Evolutionary conservation across 164 flowering plant genomes (phyloP).

Genomic region (Berberis vulgaris): DNA sequence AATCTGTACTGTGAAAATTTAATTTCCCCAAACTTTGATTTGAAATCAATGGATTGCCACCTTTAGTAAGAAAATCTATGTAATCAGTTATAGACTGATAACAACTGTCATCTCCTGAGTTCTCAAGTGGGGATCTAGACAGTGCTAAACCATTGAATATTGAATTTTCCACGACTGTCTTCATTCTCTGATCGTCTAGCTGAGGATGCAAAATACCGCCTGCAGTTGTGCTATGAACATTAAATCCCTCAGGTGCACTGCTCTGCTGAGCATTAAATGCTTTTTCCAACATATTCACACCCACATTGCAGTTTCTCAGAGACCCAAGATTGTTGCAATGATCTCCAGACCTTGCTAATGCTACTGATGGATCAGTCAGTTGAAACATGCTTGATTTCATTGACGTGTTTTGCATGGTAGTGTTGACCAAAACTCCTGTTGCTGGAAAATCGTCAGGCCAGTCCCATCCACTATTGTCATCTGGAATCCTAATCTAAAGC

Average conservation of each 20-base stretch:
- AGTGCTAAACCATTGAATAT: slow-evolving; percentile 13
- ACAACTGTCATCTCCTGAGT: slow-evolving; percentile 14
- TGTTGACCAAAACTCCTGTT: slow-evolving; percentile 25
- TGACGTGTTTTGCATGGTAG: slow-evolving; percentile 13
- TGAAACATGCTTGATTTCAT: slow-evolving; percentile 20
- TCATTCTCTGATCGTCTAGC: slow-evolving; percentile 11
- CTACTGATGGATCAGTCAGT: slow-evolving; percentile 23
- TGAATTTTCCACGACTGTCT: slow-evolving; percentile 11
- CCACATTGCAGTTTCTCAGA: slow-evolving; percentile 11
- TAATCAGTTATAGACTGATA: slow-evolving; percentile 22
- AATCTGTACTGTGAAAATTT: slow-evolving; percentile 13
- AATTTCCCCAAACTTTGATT: slow-evolving; percentile 14
- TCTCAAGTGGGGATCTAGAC: slow-evolving; percentile 7
- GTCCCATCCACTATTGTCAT: slow-evolving; percentile 62
- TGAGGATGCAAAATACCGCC: slow-evolving; percentile 11
- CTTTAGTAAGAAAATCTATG: slow-evolving; percentile 17
- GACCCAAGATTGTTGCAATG: slow-evolving; percentile 10
- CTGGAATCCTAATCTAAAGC: slow-evolving; percentile 68
- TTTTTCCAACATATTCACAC: slow-evolving; percentile 11
- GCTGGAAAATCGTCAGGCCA: slow-evolving; percentile 53
- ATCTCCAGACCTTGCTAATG: slow-evolving; percentile 17
- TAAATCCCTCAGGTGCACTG: slow-evolving; percentile 14
- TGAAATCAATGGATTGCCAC: slow-evolving; percentile 15
- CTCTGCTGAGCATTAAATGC: slow-evolving; percentile 13
- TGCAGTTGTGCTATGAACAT: slow-evolving; percentile 15